Evolutionary conservation across 108 stramenopile genomes (phyloP).

Genomic region (Cyclotella atomus): DNA sequence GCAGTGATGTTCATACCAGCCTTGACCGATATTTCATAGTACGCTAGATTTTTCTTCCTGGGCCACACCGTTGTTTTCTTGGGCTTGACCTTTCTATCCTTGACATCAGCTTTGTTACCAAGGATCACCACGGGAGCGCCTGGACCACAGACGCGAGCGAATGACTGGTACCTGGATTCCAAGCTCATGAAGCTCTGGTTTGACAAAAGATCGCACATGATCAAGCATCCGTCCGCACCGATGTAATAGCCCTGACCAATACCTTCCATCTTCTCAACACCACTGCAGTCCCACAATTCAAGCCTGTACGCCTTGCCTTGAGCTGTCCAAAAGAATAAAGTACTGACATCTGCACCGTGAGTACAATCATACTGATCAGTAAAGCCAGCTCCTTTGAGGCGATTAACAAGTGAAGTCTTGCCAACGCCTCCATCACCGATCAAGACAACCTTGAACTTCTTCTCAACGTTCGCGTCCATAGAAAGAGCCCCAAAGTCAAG

Average conservation of each 20-base stretch:
- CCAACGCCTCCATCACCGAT: background rate
- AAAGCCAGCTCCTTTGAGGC: background rate
- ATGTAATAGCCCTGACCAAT: constrained; percentile 1
- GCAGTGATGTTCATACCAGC: background rate
- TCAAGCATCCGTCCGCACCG: background rate
- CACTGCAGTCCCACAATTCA: constrained; percentile 3
- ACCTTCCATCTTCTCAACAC: background rate
- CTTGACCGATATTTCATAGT: constrained; percentile 1
- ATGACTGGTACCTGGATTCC: background rate
- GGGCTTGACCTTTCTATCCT: background rate
- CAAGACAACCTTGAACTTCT: background rate
- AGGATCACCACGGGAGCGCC: constrained; percentile 1
- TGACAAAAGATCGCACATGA: background rate
- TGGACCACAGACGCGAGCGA: background rate
- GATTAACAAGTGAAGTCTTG: background rate
- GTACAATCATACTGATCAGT: background rate
- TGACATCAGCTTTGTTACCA: constrained; percentile 1
- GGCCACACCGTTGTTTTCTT: background rate
- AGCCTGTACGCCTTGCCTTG: background rate
- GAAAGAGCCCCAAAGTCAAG: background rate
- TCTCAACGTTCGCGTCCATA: background rate
- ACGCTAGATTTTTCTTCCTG: background rate
- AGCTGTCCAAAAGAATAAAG: background rate
- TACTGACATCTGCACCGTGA: background rate
- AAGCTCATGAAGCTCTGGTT: background rate